Conservation (phyloP, 768 basidiomycete genomes). For the Hericium coralloides region DNA sequence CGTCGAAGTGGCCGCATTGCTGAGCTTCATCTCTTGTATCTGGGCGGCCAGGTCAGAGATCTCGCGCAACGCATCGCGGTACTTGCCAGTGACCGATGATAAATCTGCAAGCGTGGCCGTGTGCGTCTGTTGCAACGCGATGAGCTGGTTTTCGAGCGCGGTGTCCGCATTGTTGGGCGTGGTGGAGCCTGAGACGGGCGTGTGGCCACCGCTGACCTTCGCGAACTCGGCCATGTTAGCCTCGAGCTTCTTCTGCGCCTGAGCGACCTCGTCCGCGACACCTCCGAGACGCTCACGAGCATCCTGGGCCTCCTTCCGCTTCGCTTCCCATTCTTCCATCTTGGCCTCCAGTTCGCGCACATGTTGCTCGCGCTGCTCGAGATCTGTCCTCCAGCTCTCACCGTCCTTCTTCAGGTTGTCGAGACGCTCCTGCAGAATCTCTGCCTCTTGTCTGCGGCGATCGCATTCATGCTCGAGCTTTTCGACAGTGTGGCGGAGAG, state of each 20-base stretch:
- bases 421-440: conserved; percentile 60
- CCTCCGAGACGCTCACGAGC: conserved; percentile 57
- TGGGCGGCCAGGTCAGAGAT: conserved; percentile 92
- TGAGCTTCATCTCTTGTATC: conserved; percentile 77
- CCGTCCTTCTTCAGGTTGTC: conserved; percentile 63
- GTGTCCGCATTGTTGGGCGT: conserved; percentile 27
- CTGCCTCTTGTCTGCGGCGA: conserved; percentile 62
- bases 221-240: conserved; percentile 16
- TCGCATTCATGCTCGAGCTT: conserved; percentile 70
- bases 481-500: conserved; percentile 64
- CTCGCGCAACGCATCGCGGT: conserved; percentile 81
- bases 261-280: conserved; percentile 62
- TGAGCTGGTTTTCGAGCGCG: conserved; percentile 51
- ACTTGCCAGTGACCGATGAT: conserved; percentile 70
- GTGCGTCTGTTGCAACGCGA: conserved; percentile 74
- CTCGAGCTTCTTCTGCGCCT: conserved; percentile 61
- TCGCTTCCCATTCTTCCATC: conserved; percentile 72
- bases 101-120: conserved; percentile 74
- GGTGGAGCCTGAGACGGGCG: conserved; percentile 20
- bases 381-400: conserved; percentile 73
- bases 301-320: conserved; percentile 57
- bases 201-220: conserved; percentile 16
- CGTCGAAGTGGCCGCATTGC: conserved; percentile 30
- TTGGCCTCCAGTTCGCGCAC: conserved; percentile 71
- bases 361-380: conserved; percentile 74